Evolutionary conservation across 176 grass and related monocot species (phyloP).

Genomic region (Oryza australiensis): DNA sequence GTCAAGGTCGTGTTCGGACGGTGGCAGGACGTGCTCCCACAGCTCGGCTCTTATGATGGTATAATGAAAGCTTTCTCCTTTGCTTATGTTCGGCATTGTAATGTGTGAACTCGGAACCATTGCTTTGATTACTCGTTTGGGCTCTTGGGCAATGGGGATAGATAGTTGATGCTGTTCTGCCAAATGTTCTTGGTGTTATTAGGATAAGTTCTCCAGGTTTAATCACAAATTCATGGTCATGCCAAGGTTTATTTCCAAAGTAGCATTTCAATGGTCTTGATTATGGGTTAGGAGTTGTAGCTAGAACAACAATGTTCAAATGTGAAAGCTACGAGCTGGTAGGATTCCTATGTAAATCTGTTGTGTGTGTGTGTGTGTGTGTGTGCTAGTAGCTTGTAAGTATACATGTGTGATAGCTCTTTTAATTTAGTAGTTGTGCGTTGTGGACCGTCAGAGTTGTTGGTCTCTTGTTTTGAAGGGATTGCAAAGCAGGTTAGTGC

Average conservation of each 20-base stretch:
- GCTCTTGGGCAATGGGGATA: background rate
- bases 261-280: background rate
- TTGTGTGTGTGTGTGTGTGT: background rate
- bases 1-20: constrained; percentile 79
- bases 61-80: constrained; percentile 10
- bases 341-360: background rate
- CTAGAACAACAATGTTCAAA: background rate
- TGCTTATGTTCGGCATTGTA: background rate
- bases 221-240: background rate
- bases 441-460: background rate
- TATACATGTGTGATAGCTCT: background rate
- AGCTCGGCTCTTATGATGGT: constrained; percentile 89
- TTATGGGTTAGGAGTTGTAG: background rate
- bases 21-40: constrained; percentile 84
- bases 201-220: background rate
- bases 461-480: background rate
- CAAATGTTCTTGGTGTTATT: background rate
- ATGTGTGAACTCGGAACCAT: constrained; percentile 6
- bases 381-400: background rate
- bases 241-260: background rate
- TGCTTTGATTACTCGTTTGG: constrained; percentile 19
- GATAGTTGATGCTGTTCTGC: background rate
- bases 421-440: background rate
- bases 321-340: background rate
- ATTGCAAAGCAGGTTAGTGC: background rate